phyloP scores from a whole-genome alignment of 139 green algal genomes.

The Coelastrella sp. region DNA sequence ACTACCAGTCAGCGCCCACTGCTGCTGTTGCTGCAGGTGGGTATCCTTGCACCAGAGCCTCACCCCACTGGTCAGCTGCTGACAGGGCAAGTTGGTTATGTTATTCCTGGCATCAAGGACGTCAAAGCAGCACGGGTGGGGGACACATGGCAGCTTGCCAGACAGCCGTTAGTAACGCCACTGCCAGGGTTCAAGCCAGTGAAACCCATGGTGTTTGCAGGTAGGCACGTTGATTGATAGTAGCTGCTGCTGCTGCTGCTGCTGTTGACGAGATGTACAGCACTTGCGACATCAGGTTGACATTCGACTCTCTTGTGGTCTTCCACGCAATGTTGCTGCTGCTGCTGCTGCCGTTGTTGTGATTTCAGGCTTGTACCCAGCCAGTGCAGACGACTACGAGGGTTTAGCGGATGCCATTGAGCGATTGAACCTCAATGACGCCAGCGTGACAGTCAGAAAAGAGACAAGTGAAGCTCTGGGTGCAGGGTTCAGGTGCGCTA shows the following conservation, averaged over 20 bases:
- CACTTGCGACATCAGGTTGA: too few species aligned
- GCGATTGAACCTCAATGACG: conserved; percentile 92
- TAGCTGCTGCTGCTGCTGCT: too few species aligned
- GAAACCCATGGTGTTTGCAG: conserved; percentile 92
- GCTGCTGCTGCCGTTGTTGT: neutral
- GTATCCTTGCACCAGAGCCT: conserved; percentile 76
- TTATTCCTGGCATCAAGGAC: conserved; percentile 90
- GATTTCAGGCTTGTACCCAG: conserved; percentile 69
- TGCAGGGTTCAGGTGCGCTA: conserved; percentile 84
- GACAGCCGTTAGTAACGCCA: conserved; percentile 43
- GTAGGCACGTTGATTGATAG: too few species aligned
- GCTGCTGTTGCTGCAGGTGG: conserved; percentile 58
- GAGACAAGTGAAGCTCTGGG: conserved; percentile 91
- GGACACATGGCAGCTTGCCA: conserved; percentile 81
- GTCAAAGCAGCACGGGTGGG: conserved; percentile 77
- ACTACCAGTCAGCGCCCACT: neutral
- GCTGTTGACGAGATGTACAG: too few species aligned
- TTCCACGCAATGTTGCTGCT: conserved; percentile 5
- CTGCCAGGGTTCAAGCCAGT: conserved; percentile 80
- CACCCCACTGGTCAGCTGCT: conserved; percentile 67
- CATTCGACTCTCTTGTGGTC: neutral
- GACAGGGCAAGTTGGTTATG: conserved; percentile 90
- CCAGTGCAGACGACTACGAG: conserved; percentile 75
- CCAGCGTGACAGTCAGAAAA: conserved; percentile 78
- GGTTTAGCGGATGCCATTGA: conserved; percentile 73